These are phyloP conservation scores for Paraurostyla sp. DNA, from an alignment of 73 alveolate species.

Conservation along the genomic window DNA sequence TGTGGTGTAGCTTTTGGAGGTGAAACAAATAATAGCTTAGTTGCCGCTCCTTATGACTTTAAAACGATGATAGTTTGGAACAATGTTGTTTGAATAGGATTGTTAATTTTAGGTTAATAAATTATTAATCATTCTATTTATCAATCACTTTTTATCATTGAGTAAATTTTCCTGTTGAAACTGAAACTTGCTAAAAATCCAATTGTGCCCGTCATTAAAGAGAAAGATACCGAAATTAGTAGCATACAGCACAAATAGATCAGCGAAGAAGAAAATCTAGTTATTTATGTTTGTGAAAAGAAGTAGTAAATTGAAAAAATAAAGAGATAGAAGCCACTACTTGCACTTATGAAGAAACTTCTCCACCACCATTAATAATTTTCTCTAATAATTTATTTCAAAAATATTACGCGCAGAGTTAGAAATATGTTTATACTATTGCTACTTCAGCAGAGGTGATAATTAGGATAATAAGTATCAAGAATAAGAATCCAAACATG, in stretches of 20 bases:
- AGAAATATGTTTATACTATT: conserved; percentile 38
- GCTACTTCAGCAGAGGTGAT: conserved; percentile 55
- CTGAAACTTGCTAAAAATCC: conserved; percentile 37
- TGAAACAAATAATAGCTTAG: conserved; percentile 47
- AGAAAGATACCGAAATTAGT: conserved; percentile 10
- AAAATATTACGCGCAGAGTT: conserved; percentile 48
- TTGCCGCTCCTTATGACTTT: conserved; percentile 74
- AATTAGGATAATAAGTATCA: not conserved
- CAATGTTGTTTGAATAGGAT: conserved; percentile 48
- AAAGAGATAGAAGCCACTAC: conserved; percentile 54
- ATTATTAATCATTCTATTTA: not conserved
- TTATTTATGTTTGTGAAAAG: not conserved
- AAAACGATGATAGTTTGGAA: conserved; percentile 64
- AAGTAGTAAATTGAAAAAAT: conserved; percentile 48
- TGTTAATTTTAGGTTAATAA: not conserved
- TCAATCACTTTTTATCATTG: conserved; percentile 46
- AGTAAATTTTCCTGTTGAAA: conserved; percentile 32
- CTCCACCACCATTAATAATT: conserved; percentile 76
- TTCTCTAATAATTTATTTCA: conserved; percentile 4
- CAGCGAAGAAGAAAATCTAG: conserved; percentile 32
- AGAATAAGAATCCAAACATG: conserved; percentile 46
- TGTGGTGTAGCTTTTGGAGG: conserved; percentile 69
- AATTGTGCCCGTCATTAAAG: conserved; percentile 38
- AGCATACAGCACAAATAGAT: conserved; percentile 40
- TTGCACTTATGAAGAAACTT: conserved; percentile 35